These are phyloP conservation scores for Mytilinidion resinicola DNA, from an alignment of 495 filamentous ascomycete genomes.

Conservation along the genomic window DNA sequence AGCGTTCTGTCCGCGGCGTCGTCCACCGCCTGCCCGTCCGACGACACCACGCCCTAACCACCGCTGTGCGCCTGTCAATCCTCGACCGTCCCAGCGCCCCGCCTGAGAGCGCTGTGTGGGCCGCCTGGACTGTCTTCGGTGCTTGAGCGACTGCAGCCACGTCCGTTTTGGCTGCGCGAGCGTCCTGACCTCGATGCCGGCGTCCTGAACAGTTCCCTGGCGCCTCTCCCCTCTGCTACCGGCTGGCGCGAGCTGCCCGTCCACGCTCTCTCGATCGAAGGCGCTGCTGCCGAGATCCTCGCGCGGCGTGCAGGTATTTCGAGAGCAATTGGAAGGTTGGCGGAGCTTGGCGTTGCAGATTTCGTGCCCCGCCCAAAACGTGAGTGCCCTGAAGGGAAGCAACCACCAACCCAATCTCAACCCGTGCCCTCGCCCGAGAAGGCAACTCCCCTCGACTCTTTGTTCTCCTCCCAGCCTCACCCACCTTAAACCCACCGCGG, in stretches of 20 bases:
- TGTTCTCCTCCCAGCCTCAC: neutral
- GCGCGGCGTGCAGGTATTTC: neutral
- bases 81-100: neutral
- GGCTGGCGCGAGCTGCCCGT: constrained; percentile 17
- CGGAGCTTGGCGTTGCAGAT: neutral
- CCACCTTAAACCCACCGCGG: neutral
- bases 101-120: neutral
- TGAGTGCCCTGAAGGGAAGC: neutral
- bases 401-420: neutral
- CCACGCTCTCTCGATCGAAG: neutral
- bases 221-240: constrained; percentile 23
- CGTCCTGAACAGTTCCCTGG: constrained; percentile 6
- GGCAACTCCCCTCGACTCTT: neutral
- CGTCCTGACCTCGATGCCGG: constrained; percentile 10
- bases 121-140: neutral
- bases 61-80: constrained; percentile 1
- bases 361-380: constrained; percentile 1
- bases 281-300: neutral
- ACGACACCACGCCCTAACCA: neutral
- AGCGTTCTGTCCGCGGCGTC: neutral
- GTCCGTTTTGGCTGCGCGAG: constrained; percentile 15
- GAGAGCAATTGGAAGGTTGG: too few species aligned
- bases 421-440: neutral
- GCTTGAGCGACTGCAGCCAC: constrained; percentile 22
- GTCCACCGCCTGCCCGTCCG: neutral